Evolutionary conservation across 768 basidiomycete species (phyloP).

Genomic region (Russula earlei): DNA sequence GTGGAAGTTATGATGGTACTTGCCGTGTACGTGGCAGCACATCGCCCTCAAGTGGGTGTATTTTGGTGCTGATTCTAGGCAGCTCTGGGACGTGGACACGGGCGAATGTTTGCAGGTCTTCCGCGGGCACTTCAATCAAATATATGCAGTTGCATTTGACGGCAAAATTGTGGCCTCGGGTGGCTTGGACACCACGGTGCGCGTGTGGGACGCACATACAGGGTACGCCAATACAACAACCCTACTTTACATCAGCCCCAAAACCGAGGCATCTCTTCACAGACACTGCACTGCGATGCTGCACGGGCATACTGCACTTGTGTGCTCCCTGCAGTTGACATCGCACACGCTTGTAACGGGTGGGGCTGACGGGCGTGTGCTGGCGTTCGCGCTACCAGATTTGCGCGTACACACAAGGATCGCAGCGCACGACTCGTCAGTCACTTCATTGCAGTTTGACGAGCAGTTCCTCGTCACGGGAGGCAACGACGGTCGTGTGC

Average conservation of each 20-base stretch:
- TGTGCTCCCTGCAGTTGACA: slow-evolving; percentile 20
- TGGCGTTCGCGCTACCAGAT: slow-evolving; percentile 39
- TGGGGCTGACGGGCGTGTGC: slow-evolving; percentile 80
- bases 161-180: slow-evolving; percentile 90
- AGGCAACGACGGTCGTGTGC: slow-evolving; percentile 78
- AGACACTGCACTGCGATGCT: slow-evolving; percentile 19
- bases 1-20: slow-evolving; percentile 88
- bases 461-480: slow-evolving; percentile 71
- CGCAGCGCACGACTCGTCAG: slow-evolving; percentile 80
- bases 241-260: neutral
- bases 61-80: slow-evolving; percentile 27
- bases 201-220: slow-evolving; percentile 89
- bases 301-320: slow-evolving; percentile 19
- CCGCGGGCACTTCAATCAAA: slow-evolving; percentile 83
- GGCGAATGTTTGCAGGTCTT: slow-evolving; percentile 49
- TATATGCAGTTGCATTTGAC: slow-evolving; percentile 84
- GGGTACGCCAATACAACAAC: slow-evolving; percentile 34
- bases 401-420: slow-evolving; percentile 45
- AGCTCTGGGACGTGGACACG: slow-evolving; percentile 41
- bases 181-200: slow-evolving; percentile 96
- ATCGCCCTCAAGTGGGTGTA: neutral
- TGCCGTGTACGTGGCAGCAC: slow-evolving; percentile 56
- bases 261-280: neutral
- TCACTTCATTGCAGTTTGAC: slow-evolving; percentile 85
- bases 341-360: slow-evolving; percentile 84